Evolutionary conservation across 164 flowering plant species (phyloP), one percentile per base, ranked within the genome.

Genomic region (Kalanchoe fedtschenkoi): DNA sequence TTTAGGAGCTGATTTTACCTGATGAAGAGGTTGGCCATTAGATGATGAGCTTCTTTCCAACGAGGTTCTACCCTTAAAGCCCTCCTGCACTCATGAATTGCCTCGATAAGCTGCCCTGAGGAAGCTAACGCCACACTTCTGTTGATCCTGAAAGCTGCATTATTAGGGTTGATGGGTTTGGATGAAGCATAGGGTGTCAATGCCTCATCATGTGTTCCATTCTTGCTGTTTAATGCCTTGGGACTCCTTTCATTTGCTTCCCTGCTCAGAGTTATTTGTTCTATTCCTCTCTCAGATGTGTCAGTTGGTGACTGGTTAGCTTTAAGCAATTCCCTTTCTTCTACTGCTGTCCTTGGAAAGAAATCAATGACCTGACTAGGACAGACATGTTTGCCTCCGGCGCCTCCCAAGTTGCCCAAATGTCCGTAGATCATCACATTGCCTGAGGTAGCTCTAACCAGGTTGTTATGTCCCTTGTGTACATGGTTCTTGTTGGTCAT

Each of bases 361-460:
- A n/a, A 46, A 46, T 46, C 53, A 24, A 46, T 21, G 53, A 46
- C 53, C 19, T 46, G 0, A 19, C 11, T 5, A 19, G 53, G 21
- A 26, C 26, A 19, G 24, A 46, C 9, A 46, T 46, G 19, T 46
- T 46, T 21, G 2, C 53, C 26, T 46, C 26, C 21, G 53, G 21
- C 6, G 6, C 53, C 26, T 4, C 54, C 54, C 30, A 47, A 4
- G 54, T 47, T 47, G 29, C 54, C 54, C 22, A 47, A 11, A 24
- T 47, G 54, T 24, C 54, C 28, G 21, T 47, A 47, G 28, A 47
- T 47, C 54, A 47, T 47, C 29, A 47, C 54, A 47, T 47, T 47
- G 8, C 54, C 54, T 7, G 54, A 47, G 21, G 54, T 47, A 47
- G 54, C 54, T 47, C 54, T 47, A 47, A 47, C 54, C 22, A 47